Evolutionary conservation across 768 basidiomycete species (phyloP), one percentile per base, ranked within the genome.

Genomic region (Astraeus odoratus): DNA sequence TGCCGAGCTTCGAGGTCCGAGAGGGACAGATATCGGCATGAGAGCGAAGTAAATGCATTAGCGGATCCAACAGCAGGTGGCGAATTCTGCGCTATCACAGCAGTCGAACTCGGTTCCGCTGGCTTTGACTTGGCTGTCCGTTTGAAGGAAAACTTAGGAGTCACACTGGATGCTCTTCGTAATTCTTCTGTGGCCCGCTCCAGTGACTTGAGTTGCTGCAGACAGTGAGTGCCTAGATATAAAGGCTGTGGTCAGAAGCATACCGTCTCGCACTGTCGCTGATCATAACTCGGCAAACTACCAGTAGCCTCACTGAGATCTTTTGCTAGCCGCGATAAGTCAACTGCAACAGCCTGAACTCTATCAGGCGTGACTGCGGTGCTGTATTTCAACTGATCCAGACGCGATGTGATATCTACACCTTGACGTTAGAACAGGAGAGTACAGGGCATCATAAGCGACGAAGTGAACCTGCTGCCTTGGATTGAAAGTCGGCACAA

Each of bases 91-190:
- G 38, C 37, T 38, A 51, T 38, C 39, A 41, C 38, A 15, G 18
- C 34, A 23, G 39, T 26, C 33, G 26, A 10, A 33, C 29, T 41
- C 20, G 46, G 43, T 23, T 50, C 51, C 10, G 51, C 31, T 5
- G 27, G 25, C 22, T 52, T 55, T 7, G 55, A n/a, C 42, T 62
- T 46, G n/a, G 61, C 53, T 3, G 66, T 75, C 5, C 73, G 70
- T 51, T 80, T 87, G 71, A 92, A 83, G 2, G 74, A 58, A 53
- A 92, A 94, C 48, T 78, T 86, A 1, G 79, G 55, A 55, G 78
- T 80, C 2, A 75, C 69, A 8, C 62, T 55, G 3, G 69, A 61
- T 5, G 69, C 58, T 3, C 66, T 57, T 16, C 80, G 71, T 6
- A 83, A 60, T 1, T 67, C 65, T 45, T 83, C 75, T 2, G 87